Conservation (phyloP, 306 rosid genomes). For the Hippophae rhamnoides region DNA sequence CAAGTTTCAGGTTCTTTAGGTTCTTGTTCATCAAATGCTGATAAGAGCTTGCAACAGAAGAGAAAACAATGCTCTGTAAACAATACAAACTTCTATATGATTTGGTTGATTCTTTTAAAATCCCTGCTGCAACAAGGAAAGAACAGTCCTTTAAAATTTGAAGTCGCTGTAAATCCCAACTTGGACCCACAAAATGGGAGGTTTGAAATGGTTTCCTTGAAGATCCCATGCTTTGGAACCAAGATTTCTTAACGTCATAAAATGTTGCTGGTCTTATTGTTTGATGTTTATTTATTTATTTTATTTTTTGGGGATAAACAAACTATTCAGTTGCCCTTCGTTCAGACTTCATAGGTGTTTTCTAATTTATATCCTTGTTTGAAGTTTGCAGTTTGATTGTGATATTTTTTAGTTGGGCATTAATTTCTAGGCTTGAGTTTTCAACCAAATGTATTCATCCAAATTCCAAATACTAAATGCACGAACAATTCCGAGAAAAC, state of each 20-base stretch:
- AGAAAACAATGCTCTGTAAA: constrained; percentile 16
- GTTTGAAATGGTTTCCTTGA: constrained; percentile 57
- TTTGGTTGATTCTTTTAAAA: constrained; percentile 67
- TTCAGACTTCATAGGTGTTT: too few species aligned
- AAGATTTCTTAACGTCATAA: constrained; percentile 10
- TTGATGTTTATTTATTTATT: too few species aligned
- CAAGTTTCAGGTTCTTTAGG: too few species aligned
- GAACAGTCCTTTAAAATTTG: constrained; percentile 56
- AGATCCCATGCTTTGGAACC: constrained; percentile 43
- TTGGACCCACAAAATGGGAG: constrained; percentile 52
- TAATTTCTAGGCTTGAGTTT: too few species aligned
- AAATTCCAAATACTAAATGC: too few species aligned
- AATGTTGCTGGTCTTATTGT: neutral
- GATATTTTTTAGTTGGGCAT: too few species aligned
- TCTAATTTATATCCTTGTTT: too few species aligned
- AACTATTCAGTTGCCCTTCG: too few species aligned
- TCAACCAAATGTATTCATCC: too few species aligned
- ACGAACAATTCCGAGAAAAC: too few species aligned
- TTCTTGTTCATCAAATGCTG: constrained; percentile 21
- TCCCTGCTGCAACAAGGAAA: constrained; percentile 53
- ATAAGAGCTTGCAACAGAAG: constrained; percentile 14
- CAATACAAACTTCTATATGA: constrained; percentile 26
- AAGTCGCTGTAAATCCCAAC: constrained; percentile 37
- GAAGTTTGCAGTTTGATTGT: too few species aligned
- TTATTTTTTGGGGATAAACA: too few species aligned